These are phyloP conservation scores for Globomyces sp. DNA, from an alignment of 371 early-diverging fungal species.

Conservation along the genomic window DNA sequence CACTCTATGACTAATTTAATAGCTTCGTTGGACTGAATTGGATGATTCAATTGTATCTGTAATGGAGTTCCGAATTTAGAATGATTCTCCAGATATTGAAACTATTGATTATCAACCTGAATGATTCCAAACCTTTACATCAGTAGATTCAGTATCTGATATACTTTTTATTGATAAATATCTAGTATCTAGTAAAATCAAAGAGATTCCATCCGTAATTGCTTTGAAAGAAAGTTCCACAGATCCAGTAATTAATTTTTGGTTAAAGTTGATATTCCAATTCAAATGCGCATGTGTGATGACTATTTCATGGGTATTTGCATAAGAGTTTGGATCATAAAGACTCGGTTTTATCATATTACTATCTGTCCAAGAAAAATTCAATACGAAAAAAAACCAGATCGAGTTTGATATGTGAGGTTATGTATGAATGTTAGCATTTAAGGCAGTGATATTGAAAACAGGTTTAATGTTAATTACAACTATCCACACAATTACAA, in stretches of 20 bases:
- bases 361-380: too few species aligned
- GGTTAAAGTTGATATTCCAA: conserved; percentile 72
- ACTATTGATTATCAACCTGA: conserved; percentile 62
- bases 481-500: too few species aligned
- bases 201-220: not conserved
- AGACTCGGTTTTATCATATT: too few species aligned
- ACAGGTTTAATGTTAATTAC: too few species aligned
- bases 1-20: conserved; percentile 25
- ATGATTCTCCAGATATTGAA: conserved; percentile 55
- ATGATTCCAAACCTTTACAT: conserved; percentile 72
- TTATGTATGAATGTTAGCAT: too few species aligned
- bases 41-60: conserved; percentile 53
- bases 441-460: too few species aligned
- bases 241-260: conserved; percentile 64
- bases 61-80: conserved; percentile 75
- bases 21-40: conserved; percentile 28
- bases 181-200: conserved; percentile 17
- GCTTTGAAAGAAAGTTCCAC: conserved; percentile 52
- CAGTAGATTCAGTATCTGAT: conserved; percentile 37
- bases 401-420: too few species aligned
- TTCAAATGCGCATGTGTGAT: conserved; percentile 75
- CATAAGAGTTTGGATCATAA: conserved; percentile 78
- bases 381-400: too few species aligned
- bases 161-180: not conserved
- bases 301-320: conserved; percentile 74